These are phyloP conservation scores for Begonia fuchsioides DNA, from an alignment of 306 rosid genomes.

Conservation along the genomic window DNA sequence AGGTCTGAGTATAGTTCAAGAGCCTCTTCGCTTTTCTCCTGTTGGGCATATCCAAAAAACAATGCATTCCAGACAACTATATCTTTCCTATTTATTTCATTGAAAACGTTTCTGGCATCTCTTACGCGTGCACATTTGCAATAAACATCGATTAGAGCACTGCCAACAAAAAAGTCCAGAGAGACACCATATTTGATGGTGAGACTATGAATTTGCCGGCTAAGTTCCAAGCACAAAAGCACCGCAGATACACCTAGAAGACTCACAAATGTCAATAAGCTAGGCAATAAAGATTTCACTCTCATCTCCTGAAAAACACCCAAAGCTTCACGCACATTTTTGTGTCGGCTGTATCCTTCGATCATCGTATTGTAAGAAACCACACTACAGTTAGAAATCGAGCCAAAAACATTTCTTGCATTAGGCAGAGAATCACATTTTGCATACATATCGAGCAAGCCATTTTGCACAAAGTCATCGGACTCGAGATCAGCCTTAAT, in stretches of 20 bases:
- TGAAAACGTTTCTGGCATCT: conserved; percentile 65
- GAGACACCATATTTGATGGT: conserved; percentile 49
- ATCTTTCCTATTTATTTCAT: conserved; percentile 51
- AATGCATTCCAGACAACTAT: conserved; percentile 85
- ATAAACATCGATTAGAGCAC: conserved; percentile 78
- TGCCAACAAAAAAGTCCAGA: conserved; percentile 59
- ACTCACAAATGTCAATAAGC: conserved; percentile 63
- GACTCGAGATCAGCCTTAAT: conserved; percentile 48
- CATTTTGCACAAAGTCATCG: conserved; percentile 64
- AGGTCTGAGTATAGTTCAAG: conserved; percentile 45
- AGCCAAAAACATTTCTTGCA: conserved; percentile 53
- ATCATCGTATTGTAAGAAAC: conserved; percentile 89
- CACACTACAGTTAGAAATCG: conserved; percentile 31
- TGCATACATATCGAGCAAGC: conserved; percentile 83
- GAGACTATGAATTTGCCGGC: conserved; percentile 66
- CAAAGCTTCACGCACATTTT: conserved; percentile 42
- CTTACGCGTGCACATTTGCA: conserved; percentile 50
- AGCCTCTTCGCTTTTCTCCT: conserved; percentile 51
- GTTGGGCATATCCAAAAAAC: conserved; percentile 53
- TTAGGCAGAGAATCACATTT: conserved; percentile 56
- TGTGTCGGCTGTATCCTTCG: conserved; percentile 68
- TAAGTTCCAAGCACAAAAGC: conserved; percentile 30
- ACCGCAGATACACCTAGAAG: conserved; percentile 73
- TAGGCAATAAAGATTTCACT: conserved; percentile 35
- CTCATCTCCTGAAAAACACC: conserved; percentile 53